Base-by-base conservation (phyloP, 129 eudicot genomes). In the Flaveria trinervia region DNA sequence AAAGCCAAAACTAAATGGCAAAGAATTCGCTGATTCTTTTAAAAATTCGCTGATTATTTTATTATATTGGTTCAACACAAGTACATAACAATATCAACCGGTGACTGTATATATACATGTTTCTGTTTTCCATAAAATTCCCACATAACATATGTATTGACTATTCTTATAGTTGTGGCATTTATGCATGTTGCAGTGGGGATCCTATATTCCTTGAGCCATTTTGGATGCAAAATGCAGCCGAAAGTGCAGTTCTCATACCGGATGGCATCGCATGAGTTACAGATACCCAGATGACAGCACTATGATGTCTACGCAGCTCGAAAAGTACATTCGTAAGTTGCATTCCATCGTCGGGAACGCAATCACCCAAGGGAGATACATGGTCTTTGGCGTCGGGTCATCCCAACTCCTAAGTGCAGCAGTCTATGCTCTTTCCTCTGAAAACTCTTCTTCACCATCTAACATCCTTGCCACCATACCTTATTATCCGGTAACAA, bases 241-340 rank as follows among this genome's bases (percentile, higher is more conserved):
- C 75, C 5, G 84, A 82, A 3, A 92, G 96, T 68, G 88, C 93
- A 9, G 54, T 87, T 1, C 18, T 92, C 6, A 57, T 92, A 30
- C 39, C 98, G 0, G 98, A 25, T 92, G 96, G 98, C 98, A 92
- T 51, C 85, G 93, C 43, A 84, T 92, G 96, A 82, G 98, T 74
- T 92, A 92, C 30, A 0, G 15, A 10, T 89, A 81, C 25, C 26
- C 18, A 12, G 90, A 81, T 70, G 0, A 28, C 4, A 1, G 1
- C 41, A 25, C 77, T 3, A 2, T 7, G 0, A 77, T 86, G 69
- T 92, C 96, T 0, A 25, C 51, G 0, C 80, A 84, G 73, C 89
- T 90, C 7, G 88, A 84, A 61, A 72, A 71, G 5, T 75, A 61
- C 81, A 90, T 92, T 33, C 92, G 78, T 1, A 83, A 80, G 70